Percentiles rank a stretch among this genome's conserved stretches.
phyloP scores from a whole-genome alignment of 148 eudicot species.

The Camellia granthamiana region DNA sequence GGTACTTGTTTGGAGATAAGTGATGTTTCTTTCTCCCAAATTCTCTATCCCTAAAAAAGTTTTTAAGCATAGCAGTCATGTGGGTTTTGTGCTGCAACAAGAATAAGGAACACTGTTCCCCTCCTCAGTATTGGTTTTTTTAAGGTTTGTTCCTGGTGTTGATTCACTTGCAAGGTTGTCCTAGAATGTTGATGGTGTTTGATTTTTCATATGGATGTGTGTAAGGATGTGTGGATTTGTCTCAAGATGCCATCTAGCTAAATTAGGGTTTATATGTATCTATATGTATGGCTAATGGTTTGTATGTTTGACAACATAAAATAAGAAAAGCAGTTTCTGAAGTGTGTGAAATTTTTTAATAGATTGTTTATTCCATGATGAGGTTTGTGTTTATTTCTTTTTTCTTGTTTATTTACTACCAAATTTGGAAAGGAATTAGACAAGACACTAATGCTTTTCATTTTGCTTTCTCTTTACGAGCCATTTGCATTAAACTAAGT shows the following conservation, averaged over 20 bases:
- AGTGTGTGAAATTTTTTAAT: background rate
- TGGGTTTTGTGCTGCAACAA: background rate
- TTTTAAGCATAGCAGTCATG: background rate
- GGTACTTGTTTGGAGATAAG: constrained; percentile 85
- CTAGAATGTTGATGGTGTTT: background rate
- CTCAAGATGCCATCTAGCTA: background rate
- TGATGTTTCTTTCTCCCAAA: constrained; percentile 18
- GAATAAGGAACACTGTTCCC: constrained; percentile 4
- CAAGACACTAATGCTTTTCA: background rate
- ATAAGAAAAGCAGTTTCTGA: background rate
- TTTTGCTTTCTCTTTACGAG: background rate
- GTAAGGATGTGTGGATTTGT: background rate
- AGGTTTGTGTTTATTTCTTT: background rate
- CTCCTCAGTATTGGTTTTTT: background rate
- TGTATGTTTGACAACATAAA: background rate
- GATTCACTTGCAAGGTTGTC: background rate
- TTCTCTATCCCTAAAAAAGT: background rate
- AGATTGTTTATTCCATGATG: background rate
- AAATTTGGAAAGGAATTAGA: constrained; percentile 2
- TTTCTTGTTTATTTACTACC: constrained; percentile 1
- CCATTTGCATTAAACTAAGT: background rate
- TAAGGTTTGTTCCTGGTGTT: background rate
- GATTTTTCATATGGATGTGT: background rate
- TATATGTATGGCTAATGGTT: background rate
- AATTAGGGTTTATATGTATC: background rate